Evolutionary conservation across 139 green algal genomes (phyloP).

Genomic region (Yamagishiella unicocca): DNA sequence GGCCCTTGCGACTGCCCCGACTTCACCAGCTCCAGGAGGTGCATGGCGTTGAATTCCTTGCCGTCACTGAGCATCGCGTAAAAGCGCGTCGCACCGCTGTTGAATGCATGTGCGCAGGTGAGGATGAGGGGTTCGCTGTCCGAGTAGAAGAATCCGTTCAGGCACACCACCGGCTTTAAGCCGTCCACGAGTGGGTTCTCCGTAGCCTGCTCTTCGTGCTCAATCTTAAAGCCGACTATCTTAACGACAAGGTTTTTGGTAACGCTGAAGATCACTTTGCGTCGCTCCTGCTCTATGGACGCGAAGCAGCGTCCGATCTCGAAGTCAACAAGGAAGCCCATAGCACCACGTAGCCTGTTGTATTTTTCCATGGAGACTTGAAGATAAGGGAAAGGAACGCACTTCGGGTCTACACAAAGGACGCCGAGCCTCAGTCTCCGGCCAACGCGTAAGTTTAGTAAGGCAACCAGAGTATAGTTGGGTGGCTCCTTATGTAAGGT

Average conservation of each 20-base stretch:
- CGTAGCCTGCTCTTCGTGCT: too few relatives aligned
- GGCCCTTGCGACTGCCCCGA: background rate
- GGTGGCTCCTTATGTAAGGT: too few relatives aligned
- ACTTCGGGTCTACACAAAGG: too few relatives aligned
- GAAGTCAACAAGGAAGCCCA: too few relatives aligned
- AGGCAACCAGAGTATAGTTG: too few relatives aligned
- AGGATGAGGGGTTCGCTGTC: background rate
- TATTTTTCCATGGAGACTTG: too few relatives aligned
- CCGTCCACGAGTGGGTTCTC: background rate
- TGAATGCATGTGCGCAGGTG: background rate
- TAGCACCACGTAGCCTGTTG: too few relatives aligned
- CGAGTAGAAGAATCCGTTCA: conserved; percentile 24
- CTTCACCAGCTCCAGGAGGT: background rate
- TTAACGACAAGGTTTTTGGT: background rate
- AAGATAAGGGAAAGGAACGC: too few relatives aligned
- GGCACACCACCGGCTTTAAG: background rate
- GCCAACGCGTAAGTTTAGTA: too few relatives aligned
- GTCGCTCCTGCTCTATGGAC: too few relatives aligned
- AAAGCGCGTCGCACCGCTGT: conserved; percentile 21
- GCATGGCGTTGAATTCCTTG: background rate
- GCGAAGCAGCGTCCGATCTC: too few relatives aligned
- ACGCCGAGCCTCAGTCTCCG: too few relatives aligned
- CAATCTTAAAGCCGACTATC: conserved; percentile 1
- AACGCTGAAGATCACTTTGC: background rate
- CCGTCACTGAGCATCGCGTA: background rate